Evolutionary conservation across 2,329 filamentous ascomycete species (phyloP), one percentile per base, ranked within the genome.

Genomic region (Cercospora beticola): DNA sequence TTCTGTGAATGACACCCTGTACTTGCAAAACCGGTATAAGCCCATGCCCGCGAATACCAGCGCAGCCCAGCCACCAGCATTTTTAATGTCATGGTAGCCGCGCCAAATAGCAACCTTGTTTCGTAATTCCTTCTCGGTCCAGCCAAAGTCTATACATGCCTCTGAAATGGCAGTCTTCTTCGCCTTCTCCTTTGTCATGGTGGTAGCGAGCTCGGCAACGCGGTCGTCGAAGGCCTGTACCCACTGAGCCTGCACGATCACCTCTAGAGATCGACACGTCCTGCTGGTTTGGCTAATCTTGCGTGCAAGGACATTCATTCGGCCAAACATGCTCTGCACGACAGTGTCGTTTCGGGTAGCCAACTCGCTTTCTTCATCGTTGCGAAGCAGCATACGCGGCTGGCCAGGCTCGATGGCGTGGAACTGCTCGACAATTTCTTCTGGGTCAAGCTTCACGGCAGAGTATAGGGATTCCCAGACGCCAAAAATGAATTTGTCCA

Each of bases 21-120:
- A 88, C 73, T 88, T 88, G 82, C 86, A 88, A 75, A 87, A 86
- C 7, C 86, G 81, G 75, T 88, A 88, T 14, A 88, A 82, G 1
- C 86, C 86, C 78, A 85, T 85, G 36, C 86, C 85, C 4, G 86
- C 83, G 71, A 88, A 88, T 1, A 87, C 82, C 3, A 88, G 79
- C 10, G 84, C 81, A 2, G 82, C 83, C 85, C 85, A 88, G 3
- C 86, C 86, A 3, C 84, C 86, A 18, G 82, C 81, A 62, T 86
- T 83, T 76, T 86, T 85, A 72, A 88, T 87, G 74, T 87, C 85
- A 70, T 86, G 83, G 74, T 88, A 88, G 10, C 86, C 86, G 63
- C 85, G 82, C 86, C 86, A 88, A 66, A 88, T 82, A 0, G 81
- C 82, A 74, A 78, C 78, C 65, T 82, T 83, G 71, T 88, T 88